Conservation (phyloP, 1,284 basidiomycete genomes). For the Cutaneotrichosporon cavernicola region DNA sequence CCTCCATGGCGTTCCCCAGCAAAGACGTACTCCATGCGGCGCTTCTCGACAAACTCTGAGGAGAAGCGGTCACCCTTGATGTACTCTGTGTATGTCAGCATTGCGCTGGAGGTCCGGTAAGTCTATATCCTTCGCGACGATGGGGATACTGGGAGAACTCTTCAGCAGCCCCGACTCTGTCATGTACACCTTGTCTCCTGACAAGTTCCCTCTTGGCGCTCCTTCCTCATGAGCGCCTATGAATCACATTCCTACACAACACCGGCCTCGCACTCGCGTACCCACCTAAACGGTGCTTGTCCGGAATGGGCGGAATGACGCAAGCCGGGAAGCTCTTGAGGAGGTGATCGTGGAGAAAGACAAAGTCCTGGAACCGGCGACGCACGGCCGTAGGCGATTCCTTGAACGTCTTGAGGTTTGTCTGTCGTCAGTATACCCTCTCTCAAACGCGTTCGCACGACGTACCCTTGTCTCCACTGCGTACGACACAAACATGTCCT, state of each 20-base stretch:
- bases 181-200: too few species aligned
- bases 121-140: not conserved
- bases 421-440: conserved; percentile 30
- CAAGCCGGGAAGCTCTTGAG: conserved; percentile 92
- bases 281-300: conserved; percentile 91
- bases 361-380: conserved; percentile 94
- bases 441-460: not conserved
- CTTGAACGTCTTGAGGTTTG: conserved; percentile 45
- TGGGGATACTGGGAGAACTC: not conserved
- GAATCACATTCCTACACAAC: not conserved
- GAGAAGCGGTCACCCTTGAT: conserved; percentile 96
- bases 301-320: conserved; percentile 91
- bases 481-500: conserved; percentile 95
- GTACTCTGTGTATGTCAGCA: conserved; percentile 65
- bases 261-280: conserved; percentile 20
- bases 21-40: conserved; percentile 76
- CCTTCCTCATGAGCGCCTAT: not conserved
- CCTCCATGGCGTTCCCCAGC: not conserved
- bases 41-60: conserved; percentile 90
- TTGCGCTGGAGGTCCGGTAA: not conserved
- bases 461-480: conserved; percentile 76
- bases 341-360: conserved; percentile 86
- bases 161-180: not conserved
- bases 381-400: conserved; percentile 67
- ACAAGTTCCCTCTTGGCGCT: not conserved